Percentiles rank a stretch among this genome's conserved stretches.
These are phyloP conservation scores for Melocanna baccifera DNA, from an alignment of 176 grass and related monocot species.

Conservation along the genomic window DNA sequence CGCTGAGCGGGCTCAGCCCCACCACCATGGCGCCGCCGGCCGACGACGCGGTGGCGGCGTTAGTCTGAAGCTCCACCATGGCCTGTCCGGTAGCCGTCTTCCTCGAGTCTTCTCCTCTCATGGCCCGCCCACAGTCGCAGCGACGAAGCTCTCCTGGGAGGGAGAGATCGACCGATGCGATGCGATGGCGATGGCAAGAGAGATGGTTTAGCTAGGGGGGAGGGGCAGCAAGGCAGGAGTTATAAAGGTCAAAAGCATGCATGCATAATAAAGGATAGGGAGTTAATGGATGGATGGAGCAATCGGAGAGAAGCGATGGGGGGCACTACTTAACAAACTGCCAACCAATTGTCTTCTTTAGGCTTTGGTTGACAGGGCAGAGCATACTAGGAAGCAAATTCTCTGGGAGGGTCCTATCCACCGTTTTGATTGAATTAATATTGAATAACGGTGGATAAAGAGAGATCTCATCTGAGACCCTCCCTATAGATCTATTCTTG, in stretches of 20 bases:
- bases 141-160: conserved; percentile 1
- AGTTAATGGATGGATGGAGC: conserved; percentile 53
- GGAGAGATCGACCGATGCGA: conserved; percentile 7
- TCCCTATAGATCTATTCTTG: too few relatives aligned
- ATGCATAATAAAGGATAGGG: conserved; percentile 38
- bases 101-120: conserved; percentile 37
- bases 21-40: conserved; percentile 44
- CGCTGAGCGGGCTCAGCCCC: conserved; percentile 86
- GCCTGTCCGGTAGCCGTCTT: conserved; percentile 50
- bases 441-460: too few relatives aligned
- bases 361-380: background rate
- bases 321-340: conserved; percentile 29
- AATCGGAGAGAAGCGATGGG: conserved; percentile 29
- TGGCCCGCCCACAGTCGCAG: background rate
- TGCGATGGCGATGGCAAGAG: background rate
- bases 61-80: conserved; percentile 78
- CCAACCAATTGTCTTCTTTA: conserved; percentile 9
- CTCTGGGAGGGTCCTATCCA: too few relatives aligned
- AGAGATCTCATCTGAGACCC: too few relatives aligned
- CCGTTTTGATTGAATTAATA: too few relatives aligned
- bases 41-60: conserved; percentile 40
- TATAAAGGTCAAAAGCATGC: conserved; percentile 53
- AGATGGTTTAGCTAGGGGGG: background rate
- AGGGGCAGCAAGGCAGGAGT: conserved; percentile 27
- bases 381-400: background rate